Conservation (phyloP, 2,329 filamentous ascomycete species). For the Ascocoryne sarcoides region DNA sequence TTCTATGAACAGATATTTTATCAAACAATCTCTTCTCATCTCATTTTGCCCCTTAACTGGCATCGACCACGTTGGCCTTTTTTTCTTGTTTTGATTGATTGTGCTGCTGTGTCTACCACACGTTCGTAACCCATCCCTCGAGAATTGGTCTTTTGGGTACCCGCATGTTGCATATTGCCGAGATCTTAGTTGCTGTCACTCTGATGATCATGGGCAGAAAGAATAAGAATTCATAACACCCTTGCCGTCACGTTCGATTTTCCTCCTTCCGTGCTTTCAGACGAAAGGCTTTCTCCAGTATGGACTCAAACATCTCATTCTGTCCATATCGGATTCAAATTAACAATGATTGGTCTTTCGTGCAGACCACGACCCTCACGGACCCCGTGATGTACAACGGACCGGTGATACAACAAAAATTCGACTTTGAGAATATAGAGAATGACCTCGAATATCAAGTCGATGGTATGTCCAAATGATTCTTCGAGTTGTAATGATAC, state of each 20-base stretch:
- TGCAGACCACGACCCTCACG: constrained; percentile 18
- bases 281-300: constrained; percentile 21
- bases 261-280: constrained; percentile 13
- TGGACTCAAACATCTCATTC: constrained; percentile 25
- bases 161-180: constrained; percentile 26
- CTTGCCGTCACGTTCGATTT: constrained; percentile 12
- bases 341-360: constrained; percentile 19
- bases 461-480: background rate
- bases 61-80: constrained; percentile 9
- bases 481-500: too few relatives aligned
- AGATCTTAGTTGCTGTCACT: constrained; percentile 11
- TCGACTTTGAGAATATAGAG: constrained; percentile 9
- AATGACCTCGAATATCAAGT: constrained; percentile 1
- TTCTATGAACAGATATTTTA: constrained; percentile 12
- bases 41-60: constrained; percentile 6
- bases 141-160: constrained; percentile 22
- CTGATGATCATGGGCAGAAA: constrained; percentile 14
- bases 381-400: constrained; percentile 2
- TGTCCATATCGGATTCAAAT: constrained; percentile 24
- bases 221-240: constrained; percentile 21
- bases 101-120: background rate
- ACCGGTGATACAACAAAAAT: constrained; percentile 7
- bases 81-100: constrained; percentile 2
- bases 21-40: constrained; percentile 14
- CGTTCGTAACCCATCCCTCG: constrained; percentile 1